A percentile compares a stretch with the other conserved stretches of the same genome.
phyloP scores from a whole-genome alignment of 768 basidiomycete species.

The Boletus insuetus region DNA sequence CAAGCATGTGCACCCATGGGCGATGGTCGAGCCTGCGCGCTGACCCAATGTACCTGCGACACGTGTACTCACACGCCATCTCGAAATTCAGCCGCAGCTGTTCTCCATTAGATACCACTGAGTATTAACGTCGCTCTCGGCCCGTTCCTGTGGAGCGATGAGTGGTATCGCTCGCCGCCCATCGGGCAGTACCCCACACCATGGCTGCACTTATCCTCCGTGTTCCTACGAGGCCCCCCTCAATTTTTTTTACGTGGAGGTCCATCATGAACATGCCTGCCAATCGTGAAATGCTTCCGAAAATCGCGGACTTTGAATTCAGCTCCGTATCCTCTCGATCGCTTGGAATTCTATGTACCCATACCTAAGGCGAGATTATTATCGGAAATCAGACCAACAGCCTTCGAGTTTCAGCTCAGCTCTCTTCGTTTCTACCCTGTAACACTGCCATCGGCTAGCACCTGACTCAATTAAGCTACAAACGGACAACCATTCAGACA shows the following conservation, averaged over 20 bases:
- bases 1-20: conserved; percentile 2
- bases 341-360: conserved; percentile 7
- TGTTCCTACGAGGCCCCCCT: not conserved
- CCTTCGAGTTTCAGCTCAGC: conserved; percentile 4
- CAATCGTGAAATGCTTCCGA: conserved; percentile 22
- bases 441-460: conserved; percentile 18
- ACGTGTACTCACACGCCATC: conserved; percentile 36
- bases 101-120: conserved; percentile 16
- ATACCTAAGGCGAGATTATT: conserved; percentile 12
- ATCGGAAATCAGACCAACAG: conserved; percentile 5
- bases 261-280: conserved; percentile 3
- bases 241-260: conserved; percentile 19
- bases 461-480: conserved; percentile 5
- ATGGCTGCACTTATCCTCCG: conserved; percentile 2
- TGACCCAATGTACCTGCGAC: conserved; percentile 28
- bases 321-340: conserved; percentile 7
- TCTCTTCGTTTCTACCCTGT: not conserved
- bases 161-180: conserved; percentile 1
- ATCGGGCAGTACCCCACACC: conserved; percentile 1
- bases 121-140: conserved; percentile 4
- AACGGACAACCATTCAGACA: not conserved
- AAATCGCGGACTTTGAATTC: conserved; percentile 27
- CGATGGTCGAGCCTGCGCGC: conserved; percentile 20
- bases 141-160: conserved; percentile 15
- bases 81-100: conserved; percentile 27